A percentile compares a stretch with the other conserved stretches of the same genome.
Evolutionary conservation across 805 yeast species (phyloP).

Genomic region (Nakazawaea ishiwadae): DNA sequence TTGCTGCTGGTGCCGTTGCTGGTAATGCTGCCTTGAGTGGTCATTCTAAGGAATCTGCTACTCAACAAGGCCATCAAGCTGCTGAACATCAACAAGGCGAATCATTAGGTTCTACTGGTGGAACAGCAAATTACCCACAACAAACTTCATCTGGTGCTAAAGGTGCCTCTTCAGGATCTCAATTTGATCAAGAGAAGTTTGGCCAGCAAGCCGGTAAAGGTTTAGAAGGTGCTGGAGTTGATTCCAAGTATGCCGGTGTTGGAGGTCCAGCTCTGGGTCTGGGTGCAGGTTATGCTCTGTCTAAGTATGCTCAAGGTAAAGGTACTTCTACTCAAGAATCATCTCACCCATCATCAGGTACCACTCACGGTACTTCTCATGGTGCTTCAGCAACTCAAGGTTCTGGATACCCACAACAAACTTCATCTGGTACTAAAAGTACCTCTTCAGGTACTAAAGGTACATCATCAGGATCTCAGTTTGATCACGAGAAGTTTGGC

Average conservation of each 20-base stretch:
- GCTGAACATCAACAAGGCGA: background rate
- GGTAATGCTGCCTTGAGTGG: slow-evolving; percentile 4
- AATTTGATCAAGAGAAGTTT: background rate
- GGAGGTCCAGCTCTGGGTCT: background rate
- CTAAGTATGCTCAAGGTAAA: background rate
- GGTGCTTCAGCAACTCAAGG: no score
- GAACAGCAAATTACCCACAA: background rate
- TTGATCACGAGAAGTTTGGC: background rate
- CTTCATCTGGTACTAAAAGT: background rate
- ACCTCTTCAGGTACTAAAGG: background rate
- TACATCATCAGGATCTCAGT: background rate
- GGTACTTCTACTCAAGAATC: background rate
- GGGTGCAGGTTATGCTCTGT: background rate
- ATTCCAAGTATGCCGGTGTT: background rate
- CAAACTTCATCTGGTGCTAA: background rate
- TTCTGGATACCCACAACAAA: background rate
- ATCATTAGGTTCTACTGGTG: background rate
- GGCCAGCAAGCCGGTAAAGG: background rate
- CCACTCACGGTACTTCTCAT: no score
- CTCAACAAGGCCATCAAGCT: slow-evolving; percentile 1
- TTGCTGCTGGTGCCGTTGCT: slow-evolving; percentile 9
- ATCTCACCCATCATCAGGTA: background rate
- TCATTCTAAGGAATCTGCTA: slow-evolving; percentile 2
- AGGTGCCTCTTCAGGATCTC: background rate
- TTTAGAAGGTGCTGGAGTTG: background rate